These are phyloP conservation scores for Sugiyamaella boreocaroliniensis DNA, from an alignment of 805 yeast species.

Conservation along the genomic window DNA sequence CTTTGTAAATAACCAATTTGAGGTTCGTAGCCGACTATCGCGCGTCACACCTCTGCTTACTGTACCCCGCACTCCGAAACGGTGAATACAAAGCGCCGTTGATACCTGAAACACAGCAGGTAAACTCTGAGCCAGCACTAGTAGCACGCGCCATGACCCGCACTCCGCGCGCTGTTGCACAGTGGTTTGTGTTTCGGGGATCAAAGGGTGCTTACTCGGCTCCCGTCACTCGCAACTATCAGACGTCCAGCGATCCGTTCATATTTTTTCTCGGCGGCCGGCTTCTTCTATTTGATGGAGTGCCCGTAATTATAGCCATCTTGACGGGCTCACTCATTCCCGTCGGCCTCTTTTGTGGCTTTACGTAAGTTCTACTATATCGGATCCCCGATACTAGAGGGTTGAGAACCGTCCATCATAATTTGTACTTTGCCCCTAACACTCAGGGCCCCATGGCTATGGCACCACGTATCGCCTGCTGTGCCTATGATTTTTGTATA, in stretches of 20 bases:
- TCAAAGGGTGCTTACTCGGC: neutral
- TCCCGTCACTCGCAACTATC: neutral
- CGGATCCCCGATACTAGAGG: constrained; percentile 19
- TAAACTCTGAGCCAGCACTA: neutral
- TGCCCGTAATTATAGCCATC: constrained; percentile 37
- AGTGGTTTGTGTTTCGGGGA: neutral
- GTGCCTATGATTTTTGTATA: constrained; percentile 52
- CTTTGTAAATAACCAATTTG: neutral
- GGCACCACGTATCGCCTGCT: constrained; percentile 52
- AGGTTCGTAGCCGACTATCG: no score
- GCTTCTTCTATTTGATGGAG: constrained; percentile 36
- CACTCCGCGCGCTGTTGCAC: neutral
- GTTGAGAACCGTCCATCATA: constrained; percentile 6
- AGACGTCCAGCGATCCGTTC: constrained; percentile 4
- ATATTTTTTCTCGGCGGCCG: constrained; percentile 63
- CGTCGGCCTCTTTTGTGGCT: constrained; percentile 47
- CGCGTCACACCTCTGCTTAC: no score
- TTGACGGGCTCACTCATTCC: constrained; percentile 37
- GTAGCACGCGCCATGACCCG: neutral
- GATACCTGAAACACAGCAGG: no score
- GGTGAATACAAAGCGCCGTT: neutral
- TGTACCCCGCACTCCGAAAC: no score
- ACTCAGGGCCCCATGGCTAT: constrained; percentile 39
- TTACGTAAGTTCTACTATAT: constrained; percentile 30
- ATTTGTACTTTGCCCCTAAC: neutral